phyloP scores from a whole-genome alignment of 139 green algal species.

The Tetradesmus obliquus region DNA sequence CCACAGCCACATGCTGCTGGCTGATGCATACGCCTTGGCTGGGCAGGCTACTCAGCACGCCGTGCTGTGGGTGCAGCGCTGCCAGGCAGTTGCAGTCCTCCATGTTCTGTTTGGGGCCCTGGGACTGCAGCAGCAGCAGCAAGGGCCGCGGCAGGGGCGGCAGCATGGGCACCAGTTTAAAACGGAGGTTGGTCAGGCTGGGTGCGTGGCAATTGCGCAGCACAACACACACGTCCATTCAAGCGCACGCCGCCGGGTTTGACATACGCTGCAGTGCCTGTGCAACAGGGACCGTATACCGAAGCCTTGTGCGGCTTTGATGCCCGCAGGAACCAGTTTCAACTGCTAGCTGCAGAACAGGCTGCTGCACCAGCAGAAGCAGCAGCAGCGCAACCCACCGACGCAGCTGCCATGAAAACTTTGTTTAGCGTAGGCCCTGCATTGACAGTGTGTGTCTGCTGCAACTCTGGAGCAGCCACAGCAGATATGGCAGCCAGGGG shows the following conservation, averaged over 20 bases:
- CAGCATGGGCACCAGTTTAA: no score
- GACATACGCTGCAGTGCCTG: no score
- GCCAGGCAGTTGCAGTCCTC: conserved; percentile 20
- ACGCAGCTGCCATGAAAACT: not conserved
- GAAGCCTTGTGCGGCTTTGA: no score
- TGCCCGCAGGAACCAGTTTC: not conserved
- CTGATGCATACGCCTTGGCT: not conserved
- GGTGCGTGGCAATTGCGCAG: no score
- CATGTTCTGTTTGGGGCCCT: not conserved
- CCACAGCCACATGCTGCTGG: conserved; percentile 23
- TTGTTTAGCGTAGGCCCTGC: not conserved
- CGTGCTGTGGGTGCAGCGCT: conserved; percentile 8
- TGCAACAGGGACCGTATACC: no score
- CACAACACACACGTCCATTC: no score
- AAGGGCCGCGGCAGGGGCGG: no score
- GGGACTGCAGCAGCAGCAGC: not conserved
- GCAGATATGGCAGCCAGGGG: not conserved
- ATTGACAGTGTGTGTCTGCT: not conserved
- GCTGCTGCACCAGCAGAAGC: not conserved
- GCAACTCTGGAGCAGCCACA: not conserved
- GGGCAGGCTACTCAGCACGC: not conserved
- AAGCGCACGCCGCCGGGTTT: no score
- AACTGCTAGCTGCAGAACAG: not conserved
- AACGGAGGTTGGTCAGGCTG: no score
- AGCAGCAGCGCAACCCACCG: not conserved